Evolutionary conservation across 2,329 filamentous ascomycete species (phyloP), one percentile per base, ranked within the genome.

Genomic region (Fonsecaea pedrosoi): DNA sequence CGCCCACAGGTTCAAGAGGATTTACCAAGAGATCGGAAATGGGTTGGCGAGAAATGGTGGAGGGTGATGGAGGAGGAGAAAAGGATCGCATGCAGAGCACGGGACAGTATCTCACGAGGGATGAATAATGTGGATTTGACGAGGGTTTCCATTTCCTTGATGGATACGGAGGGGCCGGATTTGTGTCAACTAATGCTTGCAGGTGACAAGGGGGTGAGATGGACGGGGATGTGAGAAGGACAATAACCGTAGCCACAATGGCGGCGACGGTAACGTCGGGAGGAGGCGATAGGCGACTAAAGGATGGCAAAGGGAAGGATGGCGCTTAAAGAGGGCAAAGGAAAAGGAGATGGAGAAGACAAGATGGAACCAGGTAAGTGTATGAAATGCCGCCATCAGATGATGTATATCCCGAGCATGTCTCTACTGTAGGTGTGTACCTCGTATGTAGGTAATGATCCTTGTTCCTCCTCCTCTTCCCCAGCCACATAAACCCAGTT

Each of bases 101-200:
- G 9, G 42, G 18, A 34, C 42, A 25, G 35, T 34, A 34, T 34
- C 57, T 37, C 42, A 50, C 57, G 42, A 50, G 40, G 38, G 42
- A 50, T 50, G 57, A 60, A 60, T 60, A 50, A 60, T 53, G 45
- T 60, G n/a, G 25, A 50, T 34, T 34, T 45, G 45, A 50, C 30
- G 18, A 50, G 45, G 21, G 45, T 50, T 50, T 50, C 15, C 40
- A 10, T 18, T 48, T 50, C 25, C 38, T 21, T 35, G 57, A 54
- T 61, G 48, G 32, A 30, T 48, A 54, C 59, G 34, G 59, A 61
- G 59, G 59, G 59, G 59, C 59, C 45, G 59, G 59, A 53, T 61
- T 50, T 61, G 59, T 53, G 59, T 61, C 59, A 61, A 48, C 13
- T 21, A 45, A 12, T 8, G 38, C 48, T 37, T 60, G 38, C 18